Evolutionary conservation across 83 land plant species (phyloP).

Genomic region (Diphasiastrum complanatum): DNA sequence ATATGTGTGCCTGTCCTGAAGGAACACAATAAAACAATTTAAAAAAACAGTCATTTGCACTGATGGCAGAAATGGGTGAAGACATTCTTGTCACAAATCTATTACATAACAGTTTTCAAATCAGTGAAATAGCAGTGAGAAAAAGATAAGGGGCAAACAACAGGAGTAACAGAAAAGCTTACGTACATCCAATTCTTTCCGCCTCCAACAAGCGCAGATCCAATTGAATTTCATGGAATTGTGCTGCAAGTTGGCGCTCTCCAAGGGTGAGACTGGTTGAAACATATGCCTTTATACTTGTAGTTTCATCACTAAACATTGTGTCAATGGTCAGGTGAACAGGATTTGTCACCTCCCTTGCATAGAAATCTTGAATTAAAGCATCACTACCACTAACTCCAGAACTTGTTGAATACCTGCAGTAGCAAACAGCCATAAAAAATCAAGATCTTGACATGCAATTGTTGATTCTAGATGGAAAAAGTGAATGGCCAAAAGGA

Average conservation of each 20-base stretch:
- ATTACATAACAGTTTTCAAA: no score
- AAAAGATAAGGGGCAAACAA: neutral
- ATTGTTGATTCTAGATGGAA: neutral
- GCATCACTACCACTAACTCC: conserved; percentile 13
- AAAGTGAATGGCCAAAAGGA: neutral
- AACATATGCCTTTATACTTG: conserved; percentile 7
- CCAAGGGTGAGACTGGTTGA: neutral
- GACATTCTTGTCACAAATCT: no score
- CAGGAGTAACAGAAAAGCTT: neutral
- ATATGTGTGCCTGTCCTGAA: no score
- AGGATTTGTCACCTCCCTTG: conserved; percentile 14
- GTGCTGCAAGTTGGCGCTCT: conserved; percentile 6
- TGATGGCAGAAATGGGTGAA: no score
- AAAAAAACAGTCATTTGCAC: no score
- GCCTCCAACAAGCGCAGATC: conserved; percentile 12
- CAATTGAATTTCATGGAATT: conserved; percentile 5
- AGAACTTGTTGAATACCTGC: conserved; percentile 14
- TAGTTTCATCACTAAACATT: neutral
- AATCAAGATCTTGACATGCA: neutral
- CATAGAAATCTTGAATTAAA: conserved; percentile 10
- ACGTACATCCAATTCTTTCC: conserved; percentile 14
- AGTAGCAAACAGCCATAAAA: neutral
- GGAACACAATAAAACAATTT: no score
- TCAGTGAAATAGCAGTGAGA: no score
- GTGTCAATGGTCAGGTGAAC: conserved; percentile 13